These are phyloP conservation scores for grape (Vitis vinifera) DNA, from an alignment of 164 flowering plant genomes.

Conservation along the genomic window ASM3070453v1 NC_081818.1:26728001-26728500, in stretches of 20 bases:
- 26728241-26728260: constrained; percentile 3
- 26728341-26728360: constrained; percentile 30
- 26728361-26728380: constrained; percentile 3
- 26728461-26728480: constrained; percentile 89
- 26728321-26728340: constrained; percentile 8
- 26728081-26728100: background rate
- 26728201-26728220: background rate
- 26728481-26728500: constrained; percentile 59
- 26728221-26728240: background rate
- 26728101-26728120: constrained; percentile 30
- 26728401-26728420: constrained; percentile 41
- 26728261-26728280: background rate
- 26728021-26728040: background rate
- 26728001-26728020: background rate
- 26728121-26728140: background rate
- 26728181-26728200: constrained; percentile 25
- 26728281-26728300: constrained; percentile 9
- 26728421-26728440: constrained; percentile 94
- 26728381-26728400: background rate
- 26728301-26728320: constrained; percentile 5
- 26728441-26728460: constrained; percentile 97
- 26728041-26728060: no score
- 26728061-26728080: background rate
- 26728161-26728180: constrained; percentile 49
- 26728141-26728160: constrained; percentile 29